Base-by-base conservation (phyloP, 176 grass and related monocot genomes). In the Zea mays region DNA sequence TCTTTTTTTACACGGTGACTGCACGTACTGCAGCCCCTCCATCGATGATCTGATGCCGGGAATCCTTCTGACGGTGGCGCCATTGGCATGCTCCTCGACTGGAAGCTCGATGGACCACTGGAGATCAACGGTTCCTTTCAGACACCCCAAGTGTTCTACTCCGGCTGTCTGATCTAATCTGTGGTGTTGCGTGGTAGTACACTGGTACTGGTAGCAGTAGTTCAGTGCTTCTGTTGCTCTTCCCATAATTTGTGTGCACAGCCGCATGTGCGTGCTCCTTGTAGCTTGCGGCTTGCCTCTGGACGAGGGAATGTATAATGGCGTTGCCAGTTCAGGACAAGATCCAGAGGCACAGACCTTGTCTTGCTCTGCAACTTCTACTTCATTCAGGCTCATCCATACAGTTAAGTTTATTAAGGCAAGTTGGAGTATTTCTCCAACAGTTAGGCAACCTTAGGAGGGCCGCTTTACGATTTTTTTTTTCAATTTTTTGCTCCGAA, bases 341-440 rank as follows among this genome's bases (percentile, higher is more conserved):
- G 81, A 75, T 88, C 86, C 77, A 40, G 63, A 5, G 65, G 39
- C 27, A 66, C 71, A 80, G 69, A 0, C 8, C 46, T 75, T 88
- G 86, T 75, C 64, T 71, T 70, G 4, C 76, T 84, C 71, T 65
- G 48, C 56, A 58, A 34, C 67, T 33, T 61, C n/a, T 35, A 56
- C 76, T 58, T 84, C 80, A 46, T 71, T 17, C 76, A 64, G 76
- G 45, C 8, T 63, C 16, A 34, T 83, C 62, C 27, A 12, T 74
- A 74, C 64, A 67, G 69, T 62, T 46, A 69, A 10, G 43, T 65
- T 57, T 46, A 38, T 27, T 48, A 38, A 40, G 38, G 13, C 39
- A 41, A 6, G 60, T 71, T 77, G 39, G 33, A 43, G n/a, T 39
- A 59, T 74, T 69, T 42, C 12, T 52, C 16, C 51, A 52, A 33